Conservation (phyloP, 2,329 filamentous ascomycete species). For the Fusarium sp. region DNA sequence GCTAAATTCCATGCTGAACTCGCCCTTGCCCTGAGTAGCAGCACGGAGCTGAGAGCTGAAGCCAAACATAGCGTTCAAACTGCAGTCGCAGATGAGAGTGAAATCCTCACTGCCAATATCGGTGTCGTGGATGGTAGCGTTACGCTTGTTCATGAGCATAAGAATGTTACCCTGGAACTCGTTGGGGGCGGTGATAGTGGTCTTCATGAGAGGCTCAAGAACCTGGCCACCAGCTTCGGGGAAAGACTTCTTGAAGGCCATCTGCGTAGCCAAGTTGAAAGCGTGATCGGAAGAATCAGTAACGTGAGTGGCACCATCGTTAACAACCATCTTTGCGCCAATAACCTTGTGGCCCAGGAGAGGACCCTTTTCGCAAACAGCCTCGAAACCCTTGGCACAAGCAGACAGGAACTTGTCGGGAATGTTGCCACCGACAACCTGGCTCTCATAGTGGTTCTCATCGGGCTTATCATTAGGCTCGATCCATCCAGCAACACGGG, state of each 20-base stretch:
- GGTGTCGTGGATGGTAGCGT: conserved; percentile 93
- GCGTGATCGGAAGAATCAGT: conserved; percentile 98
- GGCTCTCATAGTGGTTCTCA: conserved; percentile 85
- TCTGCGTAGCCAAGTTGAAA: conserved; percentile 93
- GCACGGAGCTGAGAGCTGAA: conserved; percentile 92
- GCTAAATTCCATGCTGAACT: conserved; percentile 99
- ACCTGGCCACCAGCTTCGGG: conserved; percentile 82
- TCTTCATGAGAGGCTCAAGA: conserved; percentile 98
- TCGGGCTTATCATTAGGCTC: conserved; percentile 82
- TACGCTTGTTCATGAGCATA: conserved; percentile 95
- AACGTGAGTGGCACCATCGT: conserved; percentile 96
- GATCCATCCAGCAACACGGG: conserved; percentile 90
- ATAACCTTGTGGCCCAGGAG: conserved; percentile 94
- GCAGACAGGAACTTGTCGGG: conserved; percentile 95
- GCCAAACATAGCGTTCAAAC: conserved; percentile 96
- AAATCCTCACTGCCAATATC: conserved; percentile 96
- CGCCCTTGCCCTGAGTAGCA: conserved; percentile 96
- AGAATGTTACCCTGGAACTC: conserved; percentile 99
- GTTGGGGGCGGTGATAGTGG: conserved; percentile 91
- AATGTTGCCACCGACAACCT: conserved; percentile 89
- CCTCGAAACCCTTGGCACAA: conserved; percentile 93
- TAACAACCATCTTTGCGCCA: conserved; percentile 89
- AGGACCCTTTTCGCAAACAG: conserved; percentile 85
- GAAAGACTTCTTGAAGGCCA: conserved; percentile 97
- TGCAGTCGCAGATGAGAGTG: conserved; percentile 90